Evolutionary conservation across 2,329 filamentous ascomycete species (phyloP).

Genomic region (Diaporthe citri): DNA sequence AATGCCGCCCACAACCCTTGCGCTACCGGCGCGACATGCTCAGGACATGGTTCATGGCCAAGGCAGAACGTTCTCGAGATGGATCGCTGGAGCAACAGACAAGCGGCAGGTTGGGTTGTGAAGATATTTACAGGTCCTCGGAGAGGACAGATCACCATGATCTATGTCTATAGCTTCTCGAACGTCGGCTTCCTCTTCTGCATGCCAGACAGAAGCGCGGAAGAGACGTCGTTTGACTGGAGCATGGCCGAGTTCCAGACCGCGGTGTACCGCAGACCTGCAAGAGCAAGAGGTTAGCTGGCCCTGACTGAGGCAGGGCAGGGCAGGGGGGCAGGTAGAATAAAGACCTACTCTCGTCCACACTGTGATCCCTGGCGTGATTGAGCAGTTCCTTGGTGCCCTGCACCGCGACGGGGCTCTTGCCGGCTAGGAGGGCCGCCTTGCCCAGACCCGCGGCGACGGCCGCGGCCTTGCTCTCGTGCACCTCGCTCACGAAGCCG

Average conservation of each 20-base stretch:
- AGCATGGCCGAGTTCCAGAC: constrained; percentile 89
- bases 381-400: constrained; percentile 90
- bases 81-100: neutral
- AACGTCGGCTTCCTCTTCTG: constrained; percentile 85
- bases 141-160: neutral
- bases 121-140: neutral
- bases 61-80: neutral
- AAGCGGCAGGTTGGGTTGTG: neutral
- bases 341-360: constrained; percentile 76
- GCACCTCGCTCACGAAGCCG: constrained; percentile 78
- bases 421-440: constrained; percentile 76
- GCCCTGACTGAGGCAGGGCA: neutral
- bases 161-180: constrained; percentile 76
- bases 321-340: constrained; percentile 17
- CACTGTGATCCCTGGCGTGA: constrained; percentile 81
- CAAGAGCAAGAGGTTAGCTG: constrained; percentile 27
- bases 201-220: constrained; percentile 81
- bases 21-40: neutral
- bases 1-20: neutral
- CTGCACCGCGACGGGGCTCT: constrained; percentile 90
- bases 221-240: constrained; percentile 82
- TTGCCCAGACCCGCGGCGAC: constrained; percentile 73
- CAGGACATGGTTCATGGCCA: neutral
- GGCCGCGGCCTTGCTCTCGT: constrained; percentile 72
- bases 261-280: constrained; percentile 82